Evolutionary conservation across 768 basidiomycete species (phyloP).

Genomic region (Russula earlei): DNA sequence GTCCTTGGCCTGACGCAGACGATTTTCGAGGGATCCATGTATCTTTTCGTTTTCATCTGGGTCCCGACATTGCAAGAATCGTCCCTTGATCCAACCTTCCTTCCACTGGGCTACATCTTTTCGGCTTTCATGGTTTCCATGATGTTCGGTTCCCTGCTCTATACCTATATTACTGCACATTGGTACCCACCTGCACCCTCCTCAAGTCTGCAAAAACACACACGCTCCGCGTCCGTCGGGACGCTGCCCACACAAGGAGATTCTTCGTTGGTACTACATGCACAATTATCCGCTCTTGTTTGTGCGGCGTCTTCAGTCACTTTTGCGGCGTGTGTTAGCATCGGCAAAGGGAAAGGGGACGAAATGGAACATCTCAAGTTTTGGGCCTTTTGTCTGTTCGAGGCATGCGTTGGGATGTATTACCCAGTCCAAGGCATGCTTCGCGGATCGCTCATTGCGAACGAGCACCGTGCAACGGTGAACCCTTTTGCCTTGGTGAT

Average conservation of each 20-base stretch:
- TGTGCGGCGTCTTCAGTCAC: conserved; percentile 51
- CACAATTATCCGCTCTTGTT: conserved; percentile 55
- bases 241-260: conserved; percentile 20
- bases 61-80: conserved; percentile 65
- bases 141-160: conserved; percentile 70
- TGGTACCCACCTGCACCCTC: conserved; percentile 21
- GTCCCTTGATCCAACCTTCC: conserved; percentile 31
- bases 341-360: conserved; percentile 18
- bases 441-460: conserved; percentile 52
- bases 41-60: conserved; percentile 79
- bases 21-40: conserved; percentile 79
- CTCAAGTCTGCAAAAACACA: conserved; percentile 10
- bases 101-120: conserved; percentile 74
- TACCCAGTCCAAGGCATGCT: conserved; percentile 73
- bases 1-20: conserved; percentile 67
- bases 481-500: conserved; percentile 20
- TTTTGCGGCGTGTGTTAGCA: conserved; percentile 41
- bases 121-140: conserved; percentile 74
- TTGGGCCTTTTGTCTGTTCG: conserved; percentile 67
- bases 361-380: conserved; percentile 44
- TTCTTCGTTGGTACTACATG: conserved; percentile 48
- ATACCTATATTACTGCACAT: conserved; percentile 38
- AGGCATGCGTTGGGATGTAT: conserved; percentile 72
- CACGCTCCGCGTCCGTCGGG: conserved; percentile 6
- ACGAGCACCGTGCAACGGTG: conserved; percentile 69